phyloP scores from a whole-genome alignment of 495 filamentous ascomycete genomes.

The Podospora fimiseda region DNA sequence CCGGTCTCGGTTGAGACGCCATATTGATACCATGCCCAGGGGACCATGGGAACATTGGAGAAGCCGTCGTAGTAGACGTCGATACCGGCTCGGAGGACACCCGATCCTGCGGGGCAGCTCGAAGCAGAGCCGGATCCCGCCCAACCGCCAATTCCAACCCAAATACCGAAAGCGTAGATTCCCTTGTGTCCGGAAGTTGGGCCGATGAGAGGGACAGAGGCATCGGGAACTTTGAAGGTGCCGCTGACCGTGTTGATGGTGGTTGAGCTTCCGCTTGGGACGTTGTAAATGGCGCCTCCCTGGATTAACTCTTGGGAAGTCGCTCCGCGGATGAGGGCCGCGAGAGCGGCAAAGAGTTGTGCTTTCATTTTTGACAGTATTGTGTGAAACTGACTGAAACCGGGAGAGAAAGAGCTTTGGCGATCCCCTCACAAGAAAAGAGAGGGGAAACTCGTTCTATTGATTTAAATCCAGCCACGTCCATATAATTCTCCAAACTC shows the following conservation, averaged over 20 bases:
- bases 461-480: not conserved
- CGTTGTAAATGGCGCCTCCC: not conserved
- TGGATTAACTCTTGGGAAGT: not conserved
- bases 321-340: not conserved
- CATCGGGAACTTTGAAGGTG: not conserved
- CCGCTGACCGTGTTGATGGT: not conserved
- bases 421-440: not conserved
- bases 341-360: not conserved
- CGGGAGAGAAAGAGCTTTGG: too few species aligned
- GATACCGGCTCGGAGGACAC: not conserved
- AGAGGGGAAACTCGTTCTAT: not conserved
- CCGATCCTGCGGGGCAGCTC: not conserved
- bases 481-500: not conserved
- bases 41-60: not conserved
- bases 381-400: too few species aligned
- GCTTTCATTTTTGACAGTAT: not conserved
- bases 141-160: conserved; percentile 1
- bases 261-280: not conserved
- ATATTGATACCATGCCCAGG: conserved; percentile 1
- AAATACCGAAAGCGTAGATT: conserved; percentile 1
- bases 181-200: not conserved
- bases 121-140: not conserved
- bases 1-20: not conserved
- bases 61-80: conserved; percentile 1
- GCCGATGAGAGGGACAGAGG: not conserved